These are phyloP conservation scores for Papiliotrema terrestris DNA, from an alignment of 1,284 basidiomycete genomes.

Conservation along the genomic window DNA sequence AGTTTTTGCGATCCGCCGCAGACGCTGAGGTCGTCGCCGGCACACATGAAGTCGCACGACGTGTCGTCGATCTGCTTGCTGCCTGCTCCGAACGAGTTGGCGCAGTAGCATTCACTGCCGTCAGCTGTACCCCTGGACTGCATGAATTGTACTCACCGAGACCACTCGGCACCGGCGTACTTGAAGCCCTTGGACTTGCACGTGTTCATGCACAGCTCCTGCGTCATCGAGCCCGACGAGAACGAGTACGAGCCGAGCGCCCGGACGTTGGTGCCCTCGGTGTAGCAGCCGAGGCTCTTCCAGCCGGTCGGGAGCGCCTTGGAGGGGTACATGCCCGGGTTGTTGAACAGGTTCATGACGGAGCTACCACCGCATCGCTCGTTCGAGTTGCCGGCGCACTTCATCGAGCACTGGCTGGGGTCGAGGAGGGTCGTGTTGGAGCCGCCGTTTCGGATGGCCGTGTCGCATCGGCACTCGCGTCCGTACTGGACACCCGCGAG, in stretches of 20 bases:
- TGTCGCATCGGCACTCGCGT: slow-evolving; percentile 37
- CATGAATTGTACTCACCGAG: background rate
- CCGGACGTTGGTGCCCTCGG: slow-evolving; percentile 30
- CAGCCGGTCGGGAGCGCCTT: slow-evolving; percentile 31
- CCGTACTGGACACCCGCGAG: slow-evolving; percentile 34
- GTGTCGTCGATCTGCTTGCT: slow-evolving; percentile 6
- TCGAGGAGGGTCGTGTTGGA: slow-evolving; percentile 26
- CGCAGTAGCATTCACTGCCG: slow-evolving; percentile 2
- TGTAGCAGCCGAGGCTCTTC: slow-evolving; percentile 35
- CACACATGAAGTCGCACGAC: background rate
- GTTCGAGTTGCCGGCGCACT: slow-evolving; percentile 27
- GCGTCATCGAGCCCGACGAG: slow-evolving; percentile 1
- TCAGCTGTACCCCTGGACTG: background rate
- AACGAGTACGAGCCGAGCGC: slow-evolving; percentile 23
- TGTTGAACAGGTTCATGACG: slow-evolving; percentile 53
- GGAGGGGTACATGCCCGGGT: slow-evolving; percentile 52
- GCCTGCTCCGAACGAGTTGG: slow-evolving; percentile 1
- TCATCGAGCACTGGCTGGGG: slow-evolving; percentile 22
- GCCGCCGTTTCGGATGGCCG: slow-evolving; percentile 22
- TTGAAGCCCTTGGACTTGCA: background rate
- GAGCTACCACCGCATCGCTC: slow-evolving; percentile 38
- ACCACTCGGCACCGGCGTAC: slow-evolving; percentile 1
- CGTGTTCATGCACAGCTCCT: slow-evolving; percentile 2
- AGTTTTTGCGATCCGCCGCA: slow-evolving; percentile 3
- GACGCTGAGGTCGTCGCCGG: background rate